phyloP scores from a whole-genome alignment of 257 asterid species.

The Solanum paucissectum region DNA sequence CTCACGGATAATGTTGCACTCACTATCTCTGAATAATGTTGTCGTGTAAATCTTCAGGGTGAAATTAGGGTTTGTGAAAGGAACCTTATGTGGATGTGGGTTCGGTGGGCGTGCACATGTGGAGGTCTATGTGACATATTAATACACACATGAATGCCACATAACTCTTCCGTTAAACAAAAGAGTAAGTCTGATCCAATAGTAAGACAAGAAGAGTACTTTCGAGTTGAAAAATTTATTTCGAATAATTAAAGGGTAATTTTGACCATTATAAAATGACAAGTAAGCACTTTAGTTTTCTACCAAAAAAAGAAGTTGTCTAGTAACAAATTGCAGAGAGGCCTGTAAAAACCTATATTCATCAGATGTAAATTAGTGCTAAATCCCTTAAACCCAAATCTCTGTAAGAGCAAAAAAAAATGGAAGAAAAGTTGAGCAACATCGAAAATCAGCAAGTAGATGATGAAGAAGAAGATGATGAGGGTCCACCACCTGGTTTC shows the following conservation, averaged over 20 bases:
- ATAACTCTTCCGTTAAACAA: neutral
- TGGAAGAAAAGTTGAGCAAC: neutral
- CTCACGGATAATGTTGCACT: too few relatives aligned
- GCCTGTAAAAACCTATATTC: neutral
- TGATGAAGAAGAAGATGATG: constrained; percentile 37
- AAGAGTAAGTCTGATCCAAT: fast-evolving
- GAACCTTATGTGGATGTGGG: neutral
- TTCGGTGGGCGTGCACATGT: neutral
- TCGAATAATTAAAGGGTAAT: fast-evolving
- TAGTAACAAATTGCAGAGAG: neutral
- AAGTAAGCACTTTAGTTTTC: neutral
- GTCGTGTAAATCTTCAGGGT: too few relatives aligned
- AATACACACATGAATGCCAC: neutral
- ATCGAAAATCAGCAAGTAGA: neutral
- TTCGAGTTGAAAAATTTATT: too few relatives aligned
- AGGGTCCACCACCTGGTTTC: constrained; percentile 89
- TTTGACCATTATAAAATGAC: neutral
- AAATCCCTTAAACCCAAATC: neutral
- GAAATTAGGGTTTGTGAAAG: neutral
- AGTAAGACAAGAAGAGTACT: too few relatives aligned
- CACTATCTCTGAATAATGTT: too few relatives aligned
- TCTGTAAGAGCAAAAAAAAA: neutral
- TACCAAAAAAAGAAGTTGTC: neutral
- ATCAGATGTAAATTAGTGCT: neutral
- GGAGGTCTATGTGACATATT: neutral